Base-by-base conservation (phyloP, 2,329 filamentous ascomycete species). In the Penicillium sp. region DNA sequence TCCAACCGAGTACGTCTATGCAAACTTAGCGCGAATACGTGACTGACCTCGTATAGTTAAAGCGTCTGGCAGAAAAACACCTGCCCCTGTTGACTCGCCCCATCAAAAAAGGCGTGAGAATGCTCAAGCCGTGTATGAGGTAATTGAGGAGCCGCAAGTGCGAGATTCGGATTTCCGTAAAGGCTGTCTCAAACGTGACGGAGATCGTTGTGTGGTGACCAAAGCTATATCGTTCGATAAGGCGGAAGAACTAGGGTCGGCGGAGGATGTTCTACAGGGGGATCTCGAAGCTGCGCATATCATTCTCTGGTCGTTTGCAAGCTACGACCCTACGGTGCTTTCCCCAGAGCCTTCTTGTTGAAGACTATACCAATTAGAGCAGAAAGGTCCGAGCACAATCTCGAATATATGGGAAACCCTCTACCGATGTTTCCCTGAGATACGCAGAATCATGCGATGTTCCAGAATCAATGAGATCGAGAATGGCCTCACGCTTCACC, bases 341-440 rank as follows among this genome's bases (percentile, higher is more conserved):
- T 43, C 10, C 41, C n/a, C 20, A 43, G 41, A 20, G 41, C 41
- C n/a, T 22, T 43, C 41, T 43, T 43, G 41, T 43, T 8, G 41
- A 43, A 20, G 41, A 43, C n/a, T 43, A 20, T 43, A 43, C 41
- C 22, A 43, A 43, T 43, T 43, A 20, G 41, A 17, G 41, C 41
- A 43, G 41, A 43, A 43, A 43, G 41, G 41, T 20, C n/a, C 41
- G 20, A 43, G 41, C 38, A 41, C 11, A 4, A 41, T 41, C 12
- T 28, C 34, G 49, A 54, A 45, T 34, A 45, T 54, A 15, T 54
- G 52, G 52, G 37, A 42, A 54, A 54, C 52, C 28, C 52, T 54
- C 28, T 54, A 41, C 52, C 17, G 37, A 45, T 54, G 39, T 45
- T 54, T 54, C 52, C 52, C 52, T 22, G 52, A 45, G 38, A 45